A percentile compares a stretch with the other conserved stretches of the same genome.
phyloP scores from a whole-genome alignment of 768 basidiomycete genomes.

The Stropharia rugosoannulata region DNA sequence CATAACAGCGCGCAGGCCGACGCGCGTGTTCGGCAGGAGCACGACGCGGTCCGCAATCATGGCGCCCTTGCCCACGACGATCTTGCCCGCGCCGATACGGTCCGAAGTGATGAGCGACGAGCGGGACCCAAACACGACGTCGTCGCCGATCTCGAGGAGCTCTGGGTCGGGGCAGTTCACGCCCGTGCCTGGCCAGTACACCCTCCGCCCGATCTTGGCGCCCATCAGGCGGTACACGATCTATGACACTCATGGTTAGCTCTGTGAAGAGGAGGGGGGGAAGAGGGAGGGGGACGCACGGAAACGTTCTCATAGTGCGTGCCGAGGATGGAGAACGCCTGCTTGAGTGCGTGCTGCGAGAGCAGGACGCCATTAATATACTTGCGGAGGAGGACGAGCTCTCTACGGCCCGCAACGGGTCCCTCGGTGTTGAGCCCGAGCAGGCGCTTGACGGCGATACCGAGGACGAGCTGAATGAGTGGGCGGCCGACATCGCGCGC shows the following conservation, averaged over 20 bases:
- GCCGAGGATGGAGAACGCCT: constrained; percentile 42
- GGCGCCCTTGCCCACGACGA: constrained; percentile 41
- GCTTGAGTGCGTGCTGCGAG: constrained; percentile 32
- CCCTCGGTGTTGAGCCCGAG: constrained; percentile 37
- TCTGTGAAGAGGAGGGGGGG: not conserved
- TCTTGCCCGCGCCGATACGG: constrained; percentile 35
- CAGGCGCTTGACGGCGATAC: constrained; percentile 38
- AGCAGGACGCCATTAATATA: constrained; percentile 38
- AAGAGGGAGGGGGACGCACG: constrained; percentile 19
- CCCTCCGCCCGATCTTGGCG: constrained; percentile 45
- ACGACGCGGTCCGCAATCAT: constrained; percentile 53
- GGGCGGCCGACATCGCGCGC: constrained; percentile 36
- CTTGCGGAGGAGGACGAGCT: constrained; percentile 26
- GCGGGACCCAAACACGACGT: constrained; percentile 48
- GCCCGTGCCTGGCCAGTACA: constrained; percentile 50
- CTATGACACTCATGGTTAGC: constrained; percentile 17
- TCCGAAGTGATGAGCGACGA: constrained; percentile 45
- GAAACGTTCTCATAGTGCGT: constrained; percentile 47
- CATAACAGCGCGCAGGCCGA: constrained; percentile 42
- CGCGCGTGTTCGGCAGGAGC: constrained; percentile 39
- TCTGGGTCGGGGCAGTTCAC: constrained; percentile 47
- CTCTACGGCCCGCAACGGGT: constrained; percentile 24
- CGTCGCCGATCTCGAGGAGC: constrained; percentile 45
- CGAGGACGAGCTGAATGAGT: constrained; percentile 35
- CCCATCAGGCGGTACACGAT: constrained; percentile 45